phyloP scores from a whole-genome alignment of 352 stramenopile species.

The Pseudoperonospora humuli region DNA sequence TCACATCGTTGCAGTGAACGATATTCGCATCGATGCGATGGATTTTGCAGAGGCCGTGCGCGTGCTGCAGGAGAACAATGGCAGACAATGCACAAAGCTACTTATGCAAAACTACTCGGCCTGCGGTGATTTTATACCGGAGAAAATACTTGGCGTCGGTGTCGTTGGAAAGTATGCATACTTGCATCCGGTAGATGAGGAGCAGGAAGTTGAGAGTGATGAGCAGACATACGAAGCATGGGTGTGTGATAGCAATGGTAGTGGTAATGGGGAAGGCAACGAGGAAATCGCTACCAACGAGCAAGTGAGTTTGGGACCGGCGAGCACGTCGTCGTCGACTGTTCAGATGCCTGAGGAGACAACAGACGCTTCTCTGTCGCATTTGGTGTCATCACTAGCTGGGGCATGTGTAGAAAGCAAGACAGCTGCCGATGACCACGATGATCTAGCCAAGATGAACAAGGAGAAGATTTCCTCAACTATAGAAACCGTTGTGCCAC shows the following conservation, averaged over 20 bases:
- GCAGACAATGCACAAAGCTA: slow-evolving; percentile 77
- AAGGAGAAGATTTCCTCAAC: slow-evolving; percentile 54
- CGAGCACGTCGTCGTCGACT: slow-evolving; percentile 14
- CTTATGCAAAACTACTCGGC: slow-evolving; percentile 86
- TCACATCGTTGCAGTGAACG: slow-evolving; percentile 83
- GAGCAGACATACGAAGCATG: slow-evolving; percentile 60
- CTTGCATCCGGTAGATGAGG: slow-evolving; percentile 53
- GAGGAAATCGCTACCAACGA: slow-evolving; percentile 2
- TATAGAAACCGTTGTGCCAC: slow-evolving; percentile 65
- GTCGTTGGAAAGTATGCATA: slow-evolving; percentile 79
- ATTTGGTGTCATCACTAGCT: slow-evolving; percentile 5
- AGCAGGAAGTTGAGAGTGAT: slow-evolving; percentile 20
- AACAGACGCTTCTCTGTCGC: slow-evolving; percentile 1
- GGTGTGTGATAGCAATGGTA: slow-evolving; percentile 32
- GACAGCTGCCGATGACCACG: slow-evolving; percentile 11
- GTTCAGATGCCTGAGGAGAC: slow-evolving; percentile 10
- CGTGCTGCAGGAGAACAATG: slow-evolving; percentile 82
- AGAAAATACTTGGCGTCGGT: slow-evolving; percentile 78
- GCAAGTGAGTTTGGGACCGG: slow-evolving; percentile 4
- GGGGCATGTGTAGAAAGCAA: slow-evolving; percentile 29
- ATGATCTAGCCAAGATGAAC: slow-evolving; percentile 33
- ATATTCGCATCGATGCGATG: slow-evolving; percentile 80
- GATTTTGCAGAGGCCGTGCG: slow-evolving; percentile 69
- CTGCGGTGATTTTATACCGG: slow-evolving; percentile 79
- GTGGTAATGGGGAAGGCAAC: slow-evolving; percentile 13